Evolutionary conservation across 495 filamentous ascomycete species (phyloP).

Genomic region (Aspergillus coremiiformis): DNA sequence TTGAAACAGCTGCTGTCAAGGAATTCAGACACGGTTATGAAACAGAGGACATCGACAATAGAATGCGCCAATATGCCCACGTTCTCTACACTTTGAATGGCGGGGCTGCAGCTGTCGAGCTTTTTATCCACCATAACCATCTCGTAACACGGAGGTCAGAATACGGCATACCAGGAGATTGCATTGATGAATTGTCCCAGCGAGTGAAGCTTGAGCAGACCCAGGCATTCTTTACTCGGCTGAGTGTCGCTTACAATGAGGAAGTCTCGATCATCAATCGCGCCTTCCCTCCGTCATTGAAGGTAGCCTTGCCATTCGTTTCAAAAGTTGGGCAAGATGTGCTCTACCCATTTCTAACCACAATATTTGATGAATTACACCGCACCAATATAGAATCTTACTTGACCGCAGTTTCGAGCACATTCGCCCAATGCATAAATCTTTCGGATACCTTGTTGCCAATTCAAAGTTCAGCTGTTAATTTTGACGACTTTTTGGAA

Average conservation of each 20-base stretch:
- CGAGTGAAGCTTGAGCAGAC: slow-evolving; percentile 69
- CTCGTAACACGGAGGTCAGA: slow-evolving; percentile 65
- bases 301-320: slow-evolving; percentile 69
- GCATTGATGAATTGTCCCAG: slow-evolving; percentile 56
- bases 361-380: slow-evolving; percentile 85
- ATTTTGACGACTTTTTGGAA: slow-evolving; percentile 49
- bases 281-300: slow-evolving; percentile 70
- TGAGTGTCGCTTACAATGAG: slow-evolving; percentile 71
- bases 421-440: slow-evolving; percentile 76
- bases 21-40: slow-evolving; percentile 92
- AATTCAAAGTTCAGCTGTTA: slow-evolving; percentile 50
- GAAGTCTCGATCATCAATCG: slow-evolving; percentile 75
- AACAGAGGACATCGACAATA: slow-evolving; percentile 78
- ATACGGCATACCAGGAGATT: slow-evolving; percentile 73
- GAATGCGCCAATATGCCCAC: slow-evolving; percentile 82
- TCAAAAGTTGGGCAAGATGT: slow-evolving; percentile 79
- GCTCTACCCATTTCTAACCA: slow-evolving; percentile 76
- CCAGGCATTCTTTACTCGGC: slow-evolving; percentile 66
- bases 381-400: slow-evolving; percentile 68
- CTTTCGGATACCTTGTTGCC: slow-evolving; percentile 63
- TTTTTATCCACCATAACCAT: slow-evolving; percentile 82
- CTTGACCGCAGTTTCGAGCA: slow-evolving; percentile 74
- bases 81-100: slow-evolving; percentile 79
- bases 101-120: slow-evolving; percentile 65
- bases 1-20: slow-evolving; percentile 80